These are phyloP conservation scores for Perkinsus marinus DNA, from an alignment of 169 alveolate genomes.

Conservation along the genomic window DNA sequence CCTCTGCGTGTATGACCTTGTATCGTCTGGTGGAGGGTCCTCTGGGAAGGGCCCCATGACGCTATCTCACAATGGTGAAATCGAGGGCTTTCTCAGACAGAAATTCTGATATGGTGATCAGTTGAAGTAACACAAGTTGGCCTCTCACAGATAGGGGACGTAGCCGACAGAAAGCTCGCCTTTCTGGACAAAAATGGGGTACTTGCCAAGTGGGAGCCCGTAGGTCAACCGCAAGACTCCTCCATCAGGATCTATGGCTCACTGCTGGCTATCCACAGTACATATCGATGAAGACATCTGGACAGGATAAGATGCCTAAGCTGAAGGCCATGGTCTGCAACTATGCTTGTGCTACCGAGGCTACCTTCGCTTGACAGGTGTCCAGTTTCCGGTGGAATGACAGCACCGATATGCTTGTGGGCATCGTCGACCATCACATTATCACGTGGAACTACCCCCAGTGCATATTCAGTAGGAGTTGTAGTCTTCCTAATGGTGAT, in stretches of 20 bases:
- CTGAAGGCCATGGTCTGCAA: background rate
- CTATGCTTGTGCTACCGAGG: background rate
- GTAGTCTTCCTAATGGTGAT: background rate
- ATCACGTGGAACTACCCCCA: conserved; percentile 63
- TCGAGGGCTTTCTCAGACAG: background rate
- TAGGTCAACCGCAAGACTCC: background rate
- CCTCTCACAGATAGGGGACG: background rate
- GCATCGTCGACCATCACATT: conserved; percentile 59
- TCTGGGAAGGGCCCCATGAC: background rate
- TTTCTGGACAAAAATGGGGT: background rate
- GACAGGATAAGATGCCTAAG: background rate
- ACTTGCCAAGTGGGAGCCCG: background rate
- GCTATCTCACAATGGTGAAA: background rate
- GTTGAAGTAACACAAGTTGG: background rate
- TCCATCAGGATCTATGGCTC: background rate
- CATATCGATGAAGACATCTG: background rate
- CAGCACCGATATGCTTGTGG: conserved; percentile 56
- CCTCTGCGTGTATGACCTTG: background rate
- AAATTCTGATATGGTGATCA: background rate
- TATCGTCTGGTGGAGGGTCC: background rate
- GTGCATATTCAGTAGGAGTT: conserved; percentile 29
- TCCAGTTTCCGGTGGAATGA: conserved; percentile 62
- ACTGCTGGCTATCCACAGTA: background rate
- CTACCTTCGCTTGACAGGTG: background rate
- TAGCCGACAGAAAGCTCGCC: background rate